These are phyloP conservation scores for Heliamphora exappendiculata DNA, from an alignment of 148 eudicot genomes.

Conservation along the genomic window DNA sequence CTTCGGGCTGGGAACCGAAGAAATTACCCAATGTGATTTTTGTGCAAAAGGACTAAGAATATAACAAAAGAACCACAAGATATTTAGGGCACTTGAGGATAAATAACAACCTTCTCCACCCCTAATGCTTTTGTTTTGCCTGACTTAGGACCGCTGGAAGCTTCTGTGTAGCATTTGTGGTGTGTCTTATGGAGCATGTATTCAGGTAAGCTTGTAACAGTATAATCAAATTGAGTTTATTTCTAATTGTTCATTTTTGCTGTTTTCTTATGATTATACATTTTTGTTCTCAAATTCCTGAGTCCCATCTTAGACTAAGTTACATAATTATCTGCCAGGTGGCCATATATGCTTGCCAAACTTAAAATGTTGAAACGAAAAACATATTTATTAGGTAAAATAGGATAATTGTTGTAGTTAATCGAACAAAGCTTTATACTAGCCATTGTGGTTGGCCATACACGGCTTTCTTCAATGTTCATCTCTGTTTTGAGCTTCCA, in stretches of 20 bases:
- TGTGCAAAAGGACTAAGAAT: not conserved
- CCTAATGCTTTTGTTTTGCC: not conserved
- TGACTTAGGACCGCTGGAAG: constrained; percentile 87
- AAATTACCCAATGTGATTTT: not conserved
- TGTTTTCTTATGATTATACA: not conserved
- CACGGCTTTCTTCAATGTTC: too few species aligned
- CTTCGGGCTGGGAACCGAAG: too few species aligned
- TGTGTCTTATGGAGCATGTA: constrained; percentile 94
- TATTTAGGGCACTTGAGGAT: not conserved
- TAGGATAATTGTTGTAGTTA: too few species aligned
- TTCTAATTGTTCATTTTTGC: not conserved
- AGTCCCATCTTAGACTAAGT: not conserved
- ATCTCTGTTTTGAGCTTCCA: too few species aligned
- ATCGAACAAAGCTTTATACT: too few species aligned
- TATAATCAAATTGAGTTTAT: not conserved
- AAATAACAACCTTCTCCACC: not conserved
- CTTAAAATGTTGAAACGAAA: not conserved
- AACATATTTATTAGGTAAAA: not conserved
- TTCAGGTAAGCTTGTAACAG: constrained; percentile 53
- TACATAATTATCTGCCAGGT: not conserved
- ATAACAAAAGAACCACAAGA: not conserved
- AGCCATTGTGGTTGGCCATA: too few species aligned
- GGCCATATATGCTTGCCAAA: not conserved
- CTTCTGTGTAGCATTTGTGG: constrained; percentile 88
- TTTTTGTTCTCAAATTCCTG: not conserved